These are phyloP conservation scores for Fusarium goolgardi DNA, from an alignment of 2,329 filamentous ascomycete species.

Conservation along the genomic window DNA sequence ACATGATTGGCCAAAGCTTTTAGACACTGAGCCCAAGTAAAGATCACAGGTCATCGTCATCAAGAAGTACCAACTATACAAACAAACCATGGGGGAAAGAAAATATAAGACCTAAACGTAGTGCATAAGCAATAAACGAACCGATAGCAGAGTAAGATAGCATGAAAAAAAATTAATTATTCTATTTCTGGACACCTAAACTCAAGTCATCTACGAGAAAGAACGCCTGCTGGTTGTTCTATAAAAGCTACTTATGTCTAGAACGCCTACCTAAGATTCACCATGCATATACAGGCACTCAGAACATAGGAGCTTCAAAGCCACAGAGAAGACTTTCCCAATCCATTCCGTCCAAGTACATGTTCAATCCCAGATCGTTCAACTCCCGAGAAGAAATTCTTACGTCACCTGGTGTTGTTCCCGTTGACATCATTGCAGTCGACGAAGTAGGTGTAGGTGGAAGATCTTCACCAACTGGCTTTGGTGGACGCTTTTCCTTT, in stretches of 20 bases:
- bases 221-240: too few relatives aligned
- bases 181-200: too few relatives aligned
- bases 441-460: constrained; percentile 50
- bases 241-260: background rate
- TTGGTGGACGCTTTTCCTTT: background rate
- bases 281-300: background rate
- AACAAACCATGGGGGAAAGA: background rate
- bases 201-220: too few relatives aligned
- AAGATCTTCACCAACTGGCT: constrained; percentile 6
- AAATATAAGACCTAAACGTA: background rate
- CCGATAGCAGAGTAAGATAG: background rate
- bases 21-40: constrained; percentile 1
- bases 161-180: background rate
- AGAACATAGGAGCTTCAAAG: constrained; percentile 51
- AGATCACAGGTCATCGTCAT: background rate
- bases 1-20: constrained; percentile 27
- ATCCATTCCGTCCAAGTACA: constrained; percentile 52
- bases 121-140: background rate
- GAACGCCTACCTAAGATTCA: background rate
- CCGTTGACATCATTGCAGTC: constrained; percentile 24
- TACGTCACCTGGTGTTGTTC: constrained; percentile 20
- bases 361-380: constrained; percentile 46
- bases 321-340: constrained; percentile 53
- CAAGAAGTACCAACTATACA: background rate
- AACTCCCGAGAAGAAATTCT: constrained; percentile 43